Conservation (phyloP, 768 basidiomycete species). For the Naganishia vaughanmartiniae region DNA sequence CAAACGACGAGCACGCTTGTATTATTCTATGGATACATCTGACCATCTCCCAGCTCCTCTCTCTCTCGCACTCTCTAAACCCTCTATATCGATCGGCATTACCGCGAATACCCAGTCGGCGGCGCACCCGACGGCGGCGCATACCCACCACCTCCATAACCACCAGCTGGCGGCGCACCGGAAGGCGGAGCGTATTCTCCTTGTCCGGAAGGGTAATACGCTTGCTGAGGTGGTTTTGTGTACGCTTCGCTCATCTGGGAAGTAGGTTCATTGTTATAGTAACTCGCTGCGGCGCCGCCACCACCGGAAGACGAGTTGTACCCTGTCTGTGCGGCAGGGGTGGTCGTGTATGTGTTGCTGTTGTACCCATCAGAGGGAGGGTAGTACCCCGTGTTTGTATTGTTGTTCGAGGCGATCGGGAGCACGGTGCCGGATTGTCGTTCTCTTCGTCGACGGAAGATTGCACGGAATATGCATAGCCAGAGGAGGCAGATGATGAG, state of each 20-base stretch:
- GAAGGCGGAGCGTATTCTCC: slow-evolving; percentile 2
- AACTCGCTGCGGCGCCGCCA: slow-evolving; percentile 10
- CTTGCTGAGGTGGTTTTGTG: slow-evolving; percentile 7
- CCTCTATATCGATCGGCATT: background rate
- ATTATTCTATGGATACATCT: no score
- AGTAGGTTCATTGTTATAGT: slow-evolving; percentile 4
- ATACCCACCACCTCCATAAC: slow-evolving; percentile 7
- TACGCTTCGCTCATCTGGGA: slow-evolving; percentile 11
- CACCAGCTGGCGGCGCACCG: background rate
- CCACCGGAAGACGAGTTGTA: background rate
- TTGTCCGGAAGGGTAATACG: slow-evolving; percentile 10
- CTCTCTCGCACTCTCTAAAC: no score
- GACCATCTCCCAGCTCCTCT: no score
- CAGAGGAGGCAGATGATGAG: slow-evolving; percentile 4
- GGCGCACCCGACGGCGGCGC: slow-evolving; percentile 9
- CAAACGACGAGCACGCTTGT: no score
- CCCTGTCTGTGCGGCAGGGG: background rate
- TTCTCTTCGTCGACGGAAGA: slow-evolving; percentile 1
- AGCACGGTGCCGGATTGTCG: slow-evolving; percentile 8
- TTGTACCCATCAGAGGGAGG: slow-evolving; percentile 3
- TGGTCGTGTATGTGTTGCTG: no score
- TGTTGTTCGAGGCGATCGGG: background rate
- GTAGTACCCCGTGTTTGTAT: slow-evolving; percentile 7
- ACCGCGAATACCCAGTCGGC: slow-evolving; percentile 12
- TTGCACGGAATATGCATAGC: slow-evolving; percentile 10